Evolutionary conservation across 129 eudicot species (phyloP).

Genomic region (Helichrysum umbraculigerum): DNA sequence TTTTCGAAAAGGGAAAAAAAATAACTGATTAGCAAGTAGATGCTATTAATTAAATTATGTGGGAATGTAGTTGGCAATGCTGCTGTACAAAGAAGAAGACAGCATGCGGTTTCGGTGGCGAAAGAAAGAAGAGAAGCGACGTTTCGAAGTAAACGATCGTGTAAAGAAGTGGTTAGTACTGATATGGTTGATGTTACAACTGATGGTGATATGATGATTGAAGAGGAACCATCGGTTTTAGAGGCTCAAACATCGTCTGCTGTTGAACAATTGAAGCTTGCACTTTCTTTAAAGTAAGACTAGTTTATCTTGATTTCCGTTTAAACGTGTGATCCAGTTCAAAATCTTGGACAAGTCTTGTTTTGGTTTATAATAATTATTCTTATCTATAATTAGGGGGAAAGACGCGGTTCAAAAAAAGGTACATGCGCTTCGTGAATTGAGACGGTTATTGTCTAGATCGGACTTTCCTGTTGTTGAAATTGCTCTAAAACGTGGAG

Average conservation of each 20-base stretch:
- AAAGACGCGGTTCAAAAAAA: conserved; percentile 64
- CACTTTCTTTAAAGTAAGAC: conserved; percentile 62
- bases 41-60: not conserved
- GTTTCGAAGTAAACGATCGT: conserved; percentile 71
- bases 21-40: not conserved
- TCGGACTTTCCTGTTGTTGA: conserved; percentile 90
- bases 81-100: conserved; percentile 82
- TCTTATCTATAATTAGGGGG: conserved; percentile 44
- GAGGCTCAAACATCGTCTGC: conserved; percentile 71
- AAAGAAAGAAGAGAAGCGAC: conserved; percentile 90
- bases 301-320: not conserved
- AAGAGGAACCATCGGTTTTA: conserved; percentile 70
- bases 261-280: conserved; percentile 66
- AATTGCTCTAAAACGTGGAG: conserved; percentile 80
- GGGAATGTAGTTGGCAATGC: conserved; percentile 70
- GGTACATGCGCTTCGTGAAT: conserved; percentile 72
- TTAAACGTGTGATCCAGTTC: not conserved
- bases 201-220: conserved; percentile 65
- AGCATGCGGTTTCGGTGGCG: conserved; percentile 67
- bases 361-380: not conserved
- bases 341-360: not conserved
- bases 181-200: conserved; percentile 34
- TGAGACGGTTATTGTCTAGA: conserved; percentile 75
- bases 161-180: conserved; percentile 58
- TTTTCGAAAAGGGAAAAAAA: not conserved